Evolutionary conservation across 768 basidiomycete genomes (phyloP), one percentile per base, ranked within the genome.

Genomic region (Suillus tomentosus): DNA sequence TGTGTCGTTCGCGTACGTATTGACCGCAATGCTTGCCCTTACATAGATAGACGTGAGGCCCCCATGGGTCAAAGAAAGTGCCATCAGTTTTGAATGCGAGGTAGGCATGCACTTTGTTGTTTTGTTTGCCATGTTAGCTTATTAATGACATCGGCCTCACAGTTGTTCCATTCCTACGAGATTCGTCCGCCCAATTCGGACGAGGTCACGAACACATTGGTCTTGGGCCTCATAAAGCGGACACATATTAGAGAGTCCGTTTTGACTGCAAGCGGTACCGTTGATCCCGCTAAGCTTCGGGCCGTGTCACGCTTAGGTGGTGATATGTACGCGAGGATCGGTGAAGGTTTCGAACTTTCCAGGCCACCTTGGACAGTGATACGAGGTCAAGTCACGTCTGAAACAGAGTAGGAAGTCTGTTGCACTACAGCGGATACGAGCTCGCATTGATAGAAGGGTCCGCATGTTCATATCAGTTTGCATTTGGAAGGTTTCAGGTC

Each of bases 51-150:
- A 75, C 50, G 82, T 87, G 31, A 81, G 80, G 67, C 84, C 85
- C 15, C 73, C 84, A 19, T 77, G 83, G 65, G 86, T 87, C 22
- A 77, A 76, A 67, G 86, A 88, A 72, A 87, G 86, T 70, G 81
- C 84, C 15, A 79, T 87, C 39, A 80, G 81, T 61, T 76, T 89
- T 67, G 88, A 88, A 77, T 88, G 88, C 77, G 80, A 84, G 79
- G 85, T 85, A 70, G 47, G 79, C 47, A 76, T 80, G 69, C 70
- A 50, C 53, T 36, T 19, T 5, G 14, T 45, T 63, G 43, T 43
- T 51, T 53, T n/a, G 3, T 60, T 58, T 68, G 65, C 36, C 56
- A 64, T 67, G 48, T 67, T 45, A 64, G 42, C 69, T 42, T 64
- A 47, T 31, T 37, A 59, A 50, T 66, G 51, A 70, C 75, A 17